Conservation (phyloP, 345 rosid species). For the Pelargonium nanum region DNA sequence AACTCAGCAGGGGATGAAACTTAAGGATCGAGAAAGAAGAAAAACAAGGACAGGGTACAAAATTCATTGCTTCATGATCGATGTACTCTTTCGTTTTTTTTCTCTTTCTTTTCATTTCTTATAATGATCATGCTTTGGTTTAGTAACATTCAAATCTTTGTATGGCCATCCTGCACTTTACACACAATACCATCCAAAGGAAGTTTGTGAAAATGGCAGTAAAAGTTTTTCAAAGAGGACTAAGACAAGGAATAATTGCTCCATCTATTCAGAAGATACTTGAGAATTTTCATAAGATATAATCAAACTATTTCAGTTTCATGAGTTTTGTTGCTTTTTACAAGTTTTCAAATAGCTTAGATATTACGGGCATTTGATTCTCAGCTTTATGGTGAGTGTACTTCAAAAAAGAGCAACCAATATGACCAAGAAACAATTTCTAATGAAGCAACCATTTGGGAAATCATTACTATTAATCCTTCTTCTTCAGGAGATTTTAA, state of each 20-base stretch:
- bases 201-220: constrained; percentile 7
- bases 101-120: constrained; percentile 3
- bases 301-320: neutral
- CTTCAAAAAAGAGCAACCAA: too few relatives aligned
- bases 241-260: too few relatives aligned
- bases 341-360: too few relatives aligned
- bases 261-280: too few relatives aligned
- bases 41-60: constrained; percentile 3
- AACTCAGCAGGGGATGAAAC: constrained; percentile 45
- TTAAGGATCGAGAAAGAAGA: constrained; percentile 1
- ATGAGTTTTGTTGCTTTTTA: neutral
- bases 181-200: constrained; percentile 10
- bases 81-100: constrained; percentile 4
- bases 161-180: neutral
- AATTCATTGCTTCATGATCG: constrained; percentile 13
- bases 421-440: neutral
- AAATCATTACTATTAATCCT: neutral
- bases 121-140: constrained; percentile 7
- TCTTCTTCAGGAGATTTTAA: neutral
- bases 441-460: neutral
- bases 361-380: too few relatives aligned
- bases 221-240: constrained; percentile 3
- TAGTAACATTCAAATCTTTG: constrained; percentile 1
- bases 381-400: too few relatives aligned
- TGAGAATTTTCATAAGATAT: too few relatives aligned